Conservation (phyloP, 495 filamentous ascomycete genomes). For the Niebla homalea region DNA sequence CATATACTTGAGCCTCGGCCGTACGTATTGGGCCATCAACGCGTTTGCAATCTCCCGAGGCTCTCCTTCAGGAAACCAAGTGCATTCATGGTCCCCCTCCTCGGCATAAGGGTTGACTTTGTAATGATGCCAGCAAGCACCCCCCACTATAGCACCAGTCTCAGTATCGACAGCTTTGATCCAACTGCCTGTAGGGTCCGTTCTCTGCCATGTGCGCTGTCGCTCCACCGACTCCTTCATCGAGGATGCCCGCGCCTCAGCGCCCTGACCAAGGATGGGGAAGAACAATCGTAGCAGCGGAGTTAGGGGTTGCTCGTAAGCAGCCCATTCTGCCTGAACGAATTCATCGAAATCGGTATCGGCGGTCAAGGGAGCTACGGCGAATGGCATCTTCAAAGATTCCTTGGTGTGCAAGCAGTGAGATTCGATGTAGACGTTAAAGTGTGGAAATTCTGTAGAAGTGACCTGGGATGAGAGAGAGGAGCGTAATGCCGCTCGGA, state of each 20-base stretch:
- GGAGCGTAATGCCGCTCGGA: too few relatives aligned
- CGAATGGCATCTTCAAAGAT: too few relatives aligned
- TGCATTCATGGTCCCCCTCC: slow-evolving; percentile 7
- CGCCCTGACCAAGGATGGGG: neutral
- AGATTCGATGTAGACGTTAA: too few relatives aligned
- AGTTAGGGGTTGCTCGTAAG: neutral
- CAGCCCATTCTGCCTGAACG: neutral
- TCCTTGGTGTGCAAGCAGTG: too few relatives aligned
- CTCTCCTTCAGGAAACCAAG: slow-evolving; percentile 21
- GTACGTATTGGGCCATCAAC: slow-evolving; percentile 8
- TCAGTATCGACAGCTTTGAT: slow-evolving; percentile 20
- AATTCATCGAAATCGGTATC: neutral
- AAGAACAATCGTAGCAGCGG: neutral
- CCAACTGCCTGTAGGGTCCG: slow-evolving; percentile 17
- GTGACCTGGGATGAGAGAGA: too few relatives aligned
- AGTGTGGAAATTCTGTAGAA: too few relatives aligned
- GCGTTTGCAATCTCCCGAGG: slow-evolving; percentile 12
- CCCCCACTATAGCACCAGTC: slow-evolving; percentile 18
- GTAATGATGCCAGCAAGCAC: slow-evolving; percentile 20
- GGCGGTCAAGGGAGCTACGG: too few relatives aligned
- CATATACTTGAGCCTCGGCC: slow-evolving; percentile 8
- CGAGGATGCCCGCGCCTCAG: slow-evolving; percentile 9
- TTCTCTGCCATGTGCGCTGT: slow-evolving; percentile 16
- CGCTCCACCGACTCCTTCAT: slow-evolving; percentile 17
- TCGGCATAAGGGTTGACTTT: slow-evolving; percentile 18